A percentile compares a stretch with the other conserved stretches of the same genome.
Conservation (phyloP, 208 protist genomes). For the Leishmania turanica region DNA sequence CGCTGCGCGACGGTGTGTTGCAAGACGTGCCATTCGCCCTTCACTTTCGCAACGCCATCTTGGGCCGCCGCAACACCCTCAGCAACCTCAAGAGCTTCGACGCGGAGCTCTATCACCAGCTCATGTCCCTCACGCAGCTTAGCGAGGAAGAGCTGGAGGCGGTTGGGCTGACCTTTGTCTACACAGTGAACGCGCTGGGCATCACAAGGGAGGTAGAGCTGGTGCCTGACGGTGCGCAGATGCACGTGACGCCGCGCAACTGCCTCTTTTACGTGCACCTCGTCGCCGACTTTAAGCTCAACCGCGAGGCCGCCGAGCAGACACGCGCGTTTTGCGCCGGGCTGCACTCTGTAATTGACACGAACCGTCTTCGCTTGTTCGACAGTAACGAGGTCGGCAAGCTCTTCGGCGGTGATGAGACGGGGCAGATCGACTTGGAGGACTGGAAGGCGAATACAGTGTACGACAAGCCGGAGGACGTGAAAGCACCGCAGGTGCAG, state of each 20-base stretch:
- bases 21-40: constrained; percentile 90
- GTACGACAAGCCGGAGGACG: constrained; percentile 79
- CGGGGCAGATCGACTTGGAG: constrained; percentile 79
- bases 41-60: constrained; percentile 91
- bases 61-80: constrained; percentile 89
- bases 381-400: constrained; percentile 88
- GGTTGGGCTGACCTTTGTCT: constrained; percentile 82
- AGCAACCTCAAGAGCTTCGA: constrained; percentile 91
- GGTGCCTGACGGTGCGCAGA: constrained; percentile 70
- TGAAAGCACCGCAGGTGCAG: constrained; percentile 45
- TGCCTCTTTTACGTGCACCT: constrained; percentile 93
- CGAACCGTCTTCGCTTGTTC: constrained; percentile 80
- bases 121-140: constrained; percentile 71
- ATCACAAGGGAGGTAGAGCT: constrained; percentile 80
- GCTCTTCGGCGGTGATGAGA: constrained; percentile 80
- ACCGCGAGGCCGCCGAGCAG: constrained; percentile 84
- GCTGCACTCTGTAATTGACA: constrained; percentile 67
- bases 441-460: constrained; percentile 89
- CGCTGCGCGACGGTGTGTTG: constrained; percentile 90
- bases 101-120: constrained; percentile 82
- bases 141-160: constrained; percentile 69
- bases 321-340: constrained; percentile 84
- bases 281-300: constrained; percentile 93
- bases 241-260: constrained; percentile 87
- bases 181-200: constrained; percentile 73